Base-by-base conservation (phyloP, 495 filamentous ascomycete genomes). In the Bryoglossum gracile region DNA sequence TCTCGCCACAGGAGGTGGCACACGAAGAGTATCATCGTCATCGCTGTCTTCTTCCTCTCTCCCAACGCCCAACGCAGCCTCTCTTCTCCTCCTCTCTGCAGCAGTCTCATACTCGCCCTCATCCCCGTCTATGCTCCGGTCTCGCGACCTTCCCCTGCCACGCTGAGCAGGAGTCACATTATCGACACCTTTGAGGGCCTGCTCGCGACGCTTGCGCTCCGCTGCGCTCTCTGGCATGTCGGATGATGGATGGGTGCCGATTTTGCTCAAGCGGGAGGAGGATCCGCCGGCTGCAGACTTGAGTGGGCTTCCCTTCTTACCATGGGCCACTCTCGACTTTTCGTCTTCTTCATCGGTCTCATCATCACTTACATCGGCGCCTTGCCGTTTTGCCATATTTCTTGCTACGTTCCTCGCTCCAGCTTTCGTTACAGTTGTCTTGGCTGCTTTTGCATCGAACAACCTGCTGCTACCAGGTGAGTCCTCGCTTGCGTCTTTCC, bases 31-130 rank as follows among this genome's bases (percentile, higher is more conserved):
- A 43, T 61, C 58, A 23, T 65, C 64, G 36, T 65, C 64, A 32
- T 69, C 67, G 16, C 61, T 62, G 48, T 66, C 62, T 4, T 61
- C 58, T 32, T 63, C 37, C 33, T 59, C 44, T 38, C 30, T 36
- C 39, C 42, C 39, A 38, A 81, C 63, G 16, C 88, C 89, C n/a
- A 95, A 68, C 3, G 90, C 91, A 1, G 87, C 91, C 46, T 94
- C 81, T 63, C 90, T 81, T 18, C 47, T 46, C 25, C 53, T 95
- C 90, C 32, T 73, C 76, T 3, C 66, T 68, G 41, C 41, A 10
- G 41, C 41, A 17, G 79, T 63, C 91, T 81, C 26, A 43, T 32
- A 22, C 51, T 75, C 35, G 84, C 95, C 90, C 33, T 72, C 76
- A 2, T 65, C 68, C 19, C 82, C 78, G 14, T 68, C 62, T 6